Conservation (phyloP, 2,329 filamentous ascomycete genomes). For the Clathrospora elynae region DNA sequence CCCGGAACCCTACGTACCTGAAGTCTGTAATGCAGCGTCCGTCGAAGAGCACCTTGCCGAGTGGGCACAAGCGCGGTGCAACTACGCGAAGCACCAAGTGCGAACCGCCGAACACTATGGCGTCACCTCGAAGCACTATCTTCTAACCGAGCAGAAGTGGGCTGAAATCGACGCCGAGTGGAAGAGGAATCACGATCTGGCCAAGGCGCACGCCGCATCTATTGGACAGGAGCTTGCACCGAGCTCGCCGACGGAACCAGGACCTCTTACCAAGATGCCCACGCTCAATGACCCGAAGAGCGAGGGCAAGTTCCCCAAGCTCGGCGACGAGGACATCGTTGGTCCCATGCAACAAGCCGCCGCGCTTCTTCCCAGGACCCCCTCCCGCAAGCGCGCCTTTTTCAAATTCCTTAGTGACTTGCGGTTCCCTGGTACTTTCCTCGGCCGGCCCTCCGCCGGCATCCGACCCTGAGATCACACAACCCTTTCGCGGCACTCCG, state of each 20-base stretch:
- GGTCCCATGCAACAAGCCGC: constrained; percentile 71
- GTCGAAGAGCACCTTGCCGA: constrained; percentile 72
- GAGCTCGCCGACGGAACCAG: constrained; percentile 53
- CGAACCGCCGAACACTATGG: constrained; percentile 91
- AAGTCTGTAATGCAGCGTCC: constrained; percentile 62
- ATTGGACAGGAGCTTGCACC: constrained; percentile 42
- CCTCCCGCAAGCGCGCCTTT: constrained; percentile 46
- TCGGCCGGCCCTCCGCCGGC: constrained; percentile 38
- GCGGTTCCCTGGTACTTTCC: constrained; percentile 42
- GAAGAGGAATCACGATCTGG: constrained; percentile 70
- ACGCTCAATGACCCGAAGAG: constrained; percentile 68
- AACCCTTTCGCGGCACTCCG: constrained; percentile 10
- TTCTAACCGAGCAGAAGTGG: constrained; percentile 88
- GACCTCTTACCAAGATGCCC: constrained; percentile 68
- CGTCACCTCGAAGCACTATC: constrained; percentile 84
- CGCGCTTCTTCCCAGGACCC: constrained; percentile 46
- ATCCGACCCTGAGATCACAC: constrained; percentile 35
- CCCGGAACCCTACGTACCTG: constrained; percentile 78
- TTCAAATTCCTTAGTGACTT: constrained; percentile 48
- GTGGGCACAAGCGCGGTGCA: constrained; percentile 81
- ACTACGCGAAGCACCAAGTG: constrained; percentile 87
- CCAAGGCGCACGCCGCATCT: constrained; percentile 55
- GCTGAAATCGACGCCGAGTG: constrained; percentile 75
- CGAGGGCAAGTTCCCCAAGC: constrained; percentile 82
- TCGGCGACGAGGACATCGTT: constrained; percentile 90